Conservation (phyloP, 768 basidiomycete genomes). For the Pisolithus albus region DNA sequence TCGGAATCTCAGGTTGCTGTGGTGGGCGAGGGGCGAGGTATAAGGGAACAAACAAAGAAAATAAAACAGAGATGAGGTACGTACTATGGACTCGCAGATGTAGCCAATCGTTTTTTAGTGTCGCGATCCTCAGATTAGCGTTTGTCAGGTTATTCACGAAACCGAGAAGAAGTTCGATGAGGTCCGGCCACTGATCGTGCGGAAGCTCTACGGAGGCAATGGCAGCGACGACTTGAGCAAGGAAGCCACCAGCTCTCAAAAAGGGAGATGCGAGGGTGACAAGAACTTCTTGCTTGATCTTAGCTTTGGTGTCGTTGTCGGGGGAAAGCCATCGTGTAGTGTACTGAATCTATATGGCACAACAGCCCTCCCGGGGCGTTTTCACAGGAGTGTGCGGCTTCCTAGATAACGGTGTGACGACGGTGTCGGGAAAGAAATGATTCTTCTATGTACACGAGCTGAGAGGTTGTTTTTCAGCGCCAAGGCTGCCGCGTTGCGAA, state of each 20-base stretch:
- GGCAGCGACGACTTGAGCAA: slow-evolving; percentile 90
- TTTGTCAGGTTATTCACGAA: slow-evolving; percentile 73
- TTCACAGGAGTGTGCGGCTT: slow-evolving; percentile 30
- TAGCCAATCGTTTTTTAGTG: no score
- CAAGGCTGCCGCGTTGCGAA: no score
- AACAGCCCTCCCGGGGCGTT: no score
- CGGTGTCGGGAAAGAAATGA: slow-evolving; percentile 10
- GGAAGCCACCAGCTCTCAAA: slow-evolving; percentile 73
- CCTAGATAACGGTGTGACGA: slow-evolving; percentile 41
- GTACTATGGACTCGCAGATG: no score
- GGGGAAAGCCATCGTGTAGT: slow-evolving; percentile 79
- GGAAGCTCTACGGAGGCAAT: slow-evolving; percentile 93
- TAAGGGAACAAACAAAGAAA: no score
- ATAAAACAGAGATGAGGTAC: no score
- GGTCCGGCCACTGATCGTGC: slow-evolving; percentile 78
- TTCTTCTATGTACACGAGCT: slow-evolving; percentile 64
- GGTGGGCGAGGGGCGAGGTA: slow-evolving; percentile 5
- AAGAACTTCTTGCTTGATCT: no score
- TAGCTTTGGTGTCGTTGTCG: slow-evolving; percentile 53
- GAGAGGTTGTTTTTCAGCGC: no score
- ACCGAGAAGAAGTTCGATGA: slow-evolving; percentile 81
- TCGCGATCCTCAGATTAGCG: no score
- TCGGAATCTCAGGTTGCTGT: slow-evolving; percentile 90
- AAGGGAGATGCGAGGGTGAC: no score
- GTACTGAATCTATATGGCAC: slow-evolving; percentile 60